Evolutionary conservation across 257 asterid species (phyloP).

Genomic region (Rubia yunnanensis): DNA sequence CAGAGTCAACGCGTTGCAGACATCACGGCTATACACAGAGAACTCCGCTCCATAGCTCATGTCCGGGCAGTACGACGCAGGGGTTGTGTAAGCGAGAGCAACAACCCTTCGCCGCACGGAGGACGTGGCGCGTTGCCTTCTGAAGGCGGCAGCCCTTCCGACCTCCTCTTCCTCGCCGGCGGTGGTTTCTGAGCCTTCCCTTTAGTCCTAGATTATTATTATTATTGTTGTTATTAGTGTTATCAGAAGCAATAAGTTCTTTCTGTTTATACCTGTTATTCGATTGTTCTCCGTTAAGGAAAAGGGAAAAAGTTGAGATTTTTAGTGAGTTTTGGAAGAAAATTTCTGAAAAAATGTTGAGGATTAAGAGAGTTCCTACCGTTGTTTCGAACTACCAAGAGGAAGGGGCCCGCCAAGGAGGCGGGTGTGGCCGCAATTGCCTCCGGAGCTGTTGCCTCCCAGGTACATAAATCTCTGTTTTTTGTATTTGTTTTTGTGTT

Average conservation of each 20-base stretch:
- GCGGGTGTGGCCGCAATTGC: slow-evolving; percentile 83
- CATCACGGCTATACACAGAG: slow-evolving; percentile 87
- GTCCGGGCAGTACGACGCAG: slow-evolving; percentile 68
- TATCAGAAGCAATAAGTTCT: background rate
- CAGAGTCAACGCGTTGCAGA: slow-evolving; percentile 35
- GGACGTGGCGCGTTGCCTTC: slow-evolving; percentile 98
- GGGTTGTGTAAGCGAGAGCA: slow-evolving; percentile 56
- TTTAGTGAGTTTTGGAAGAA: background rate
- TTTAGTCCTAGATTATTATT: background rate
- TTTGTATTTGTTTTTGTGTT: too few relatives aligned
- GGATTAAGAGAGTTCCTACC: slow-evolving; percentile 79
- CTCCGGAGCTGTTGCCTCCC: slow-evolving; percentile 71
- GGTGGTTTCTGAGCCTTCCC: slow-evolving; percentile 40
- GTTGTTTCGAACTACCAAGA: slow-evolving; percentile 78
- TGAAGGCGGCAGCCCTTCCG: slow-evolving; percentile 98
- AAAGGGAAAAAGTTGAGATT: background rate
- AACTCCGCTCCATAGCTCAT: slow-evolving; percentile 37
- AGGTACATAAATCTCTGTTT: slow-evolving; percentile 22
- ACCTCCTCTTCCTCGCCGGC: slow-evolving; percentile 98
- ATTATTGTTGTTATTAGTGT: background rate
- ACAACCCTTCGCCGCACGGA: slow-evolving; percentile 97
- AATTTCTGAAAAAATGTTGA: slow-evolving; percentile 37
- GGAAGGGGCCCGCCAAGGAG: slow-evolving; percentile 30
- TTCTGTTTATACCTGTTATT: background rate
- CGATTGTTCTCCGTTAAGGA: background rate